Evolutionary conservation across 345 rosid species (phyloP).

Genomic region (Salix viminalis): DNA sequence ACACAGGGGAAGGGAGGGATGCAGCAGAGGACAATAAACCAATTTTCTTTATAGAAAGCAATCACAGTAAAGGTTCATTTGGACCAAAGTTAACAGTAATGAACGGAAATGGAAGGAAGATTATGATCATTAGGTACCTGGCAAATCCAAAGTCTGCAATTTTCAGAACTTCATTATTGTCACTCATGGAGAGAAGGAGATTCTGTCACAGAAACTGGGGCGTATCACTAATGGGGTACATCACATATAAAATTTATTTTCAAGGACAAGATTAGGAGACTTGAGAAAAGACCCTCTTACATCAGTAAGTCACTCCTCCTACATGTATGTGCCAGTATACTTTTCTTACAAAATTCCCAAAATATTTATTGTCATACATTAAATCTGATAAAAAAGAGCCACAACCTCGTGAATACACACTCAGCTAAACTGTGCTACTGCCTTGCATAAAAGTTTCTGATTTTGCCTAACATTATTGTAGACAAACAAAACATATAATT

Average conservation of each 20-base stretch:
- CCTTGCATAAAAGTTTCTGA: background rate
- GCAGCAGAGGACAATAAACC: background rate
- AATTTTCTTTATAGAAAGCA: background rate
- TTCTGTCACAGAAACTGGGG: slow-evolving; percentile 57
- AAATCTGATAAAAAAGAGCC: background rate
- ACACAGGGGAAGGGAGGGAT: background rate
- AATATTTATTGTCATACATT: background rate
- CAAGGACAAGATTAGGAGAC: slow-evolving; percentile 10
- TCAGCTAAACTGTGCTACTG: background rate
- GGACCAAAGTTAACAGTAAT: background rate
- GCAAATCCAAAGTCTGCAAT: slow-evolving; percentile 99
- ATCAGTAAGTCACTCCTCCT: background rate
- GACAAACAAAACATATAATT: slow-evolving; percentile 1
- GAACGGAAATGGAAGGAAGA: background rate
- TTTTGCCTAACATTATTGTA: background rate
- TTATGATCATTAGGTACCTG: slow-evolving; percentile 46
- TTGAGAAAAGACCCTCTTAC: background rate
- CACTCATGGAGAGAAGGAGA: slow-evolving; percentile 80
- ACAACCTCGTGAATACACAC: background rate
- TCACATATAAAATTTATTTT: background rate
- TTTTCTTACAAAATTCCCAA: background rate
- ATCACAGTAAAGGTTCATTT: background rate
- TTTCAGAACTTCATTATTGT: slow-evolving; percentile 61
- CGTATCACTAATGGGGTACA: slow-evolving; percentile 24
- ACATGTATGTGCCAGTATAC: background rate